Evolutionary conservation across 2,329 filamentous ascomycete species (phyloP).

Genomic region (Celoporthe dispersa): DNA sequence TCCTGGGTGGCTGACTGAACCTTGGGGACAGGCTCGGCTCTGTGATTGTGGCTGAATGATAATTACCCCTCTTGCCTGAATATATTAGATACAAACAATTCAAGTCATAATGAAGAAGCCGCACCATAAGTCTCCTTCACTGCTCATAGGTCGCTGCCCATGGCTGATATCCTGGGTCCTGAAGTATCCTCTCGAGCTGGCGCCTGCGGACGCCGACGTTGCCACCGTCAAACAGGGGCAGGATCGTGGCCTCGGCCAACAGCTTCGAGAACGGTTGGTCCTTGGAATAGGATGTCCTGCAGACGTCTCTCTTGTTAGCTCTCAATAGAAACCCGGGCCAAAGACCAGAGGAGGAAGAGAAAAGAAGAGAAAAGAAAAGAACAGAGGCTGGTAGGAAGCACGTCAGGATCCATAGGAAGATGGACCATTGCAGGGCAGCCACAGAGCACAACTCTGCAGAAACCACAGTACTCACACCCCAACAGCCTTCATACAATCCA

Average conservation of each 20-base stretch:
- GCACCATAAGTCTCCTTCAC: too few species aligned
- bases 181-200: slow-evolving; percentile 51
- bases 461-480: slow-evolving; percentile 45
- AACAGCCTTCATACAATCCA: slow-evolving; percentile 55
- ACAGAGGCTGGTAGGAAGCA: too few species aligned
- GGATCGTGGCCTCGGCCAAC: slow-evolving; percentile 49
- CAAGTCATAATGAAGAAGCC: too few species aligned
- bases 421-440: too few species aligned
- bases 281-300: slow-evolving; percentile 45
- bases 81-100: too few species aligned
- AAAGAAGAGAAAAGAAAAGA: slow-evolving; percentile 28
- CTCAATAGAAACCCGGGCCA: slow-evolving; percentile 21
- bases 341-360: slow-evolving; percentile 34
- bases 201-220: slow-evolving; percentile 57
- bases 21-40: too few species aligned
- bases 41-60: too few species aligned
- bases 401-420: too few species aligned
- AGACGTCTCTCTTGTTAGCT: neutral
- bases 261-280: slow-evolving; percentile 48
- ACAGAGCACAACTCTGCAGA: too few species aligned
- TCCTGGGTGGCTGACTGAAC: neutral
- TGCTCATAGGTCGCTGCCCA: slow-evolving; percentile 44
- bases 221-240: slow-evolving; percentile 58
- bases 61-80: too few species aligned
- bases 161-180: slow-evolving; percentile 48